phyloP scores from a whole-genome alignment of 306 rosid genomes.

The Urtica urens region DNA sequence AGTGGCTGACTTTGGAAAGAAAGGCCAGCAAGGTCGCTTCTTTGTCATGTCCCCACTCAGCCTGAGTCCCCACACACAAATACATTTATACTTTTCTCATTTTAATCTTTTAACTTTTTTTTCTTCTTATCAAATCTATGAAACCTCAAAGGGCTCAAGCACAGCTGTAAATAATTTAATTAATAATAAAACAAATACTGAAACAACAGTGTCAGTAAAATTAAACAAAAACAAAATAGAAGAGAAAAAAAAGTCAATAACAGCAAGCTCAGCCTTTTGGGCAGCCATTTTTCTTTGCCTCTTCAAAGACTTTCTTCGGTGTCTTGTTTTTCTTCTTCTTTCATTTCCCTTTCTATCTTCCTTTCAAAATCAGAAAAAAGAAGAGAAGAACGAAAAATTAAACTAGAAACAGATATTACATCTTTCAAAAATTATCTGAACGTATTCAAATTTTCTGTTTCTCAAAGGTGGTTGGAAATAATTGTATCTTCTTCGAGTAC shows the following conservation, averaged over 20 bases:
- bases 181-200: neutral
- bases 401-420: too few species aligned
- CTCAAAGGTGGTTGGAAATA: constrained; percentile 6
- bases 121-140: constrained; percentile 17
- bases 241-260: constrained; percentile 49
- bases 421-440: too few species aligned
- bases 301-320: constrained; percentile 26
- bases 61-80: neutral
- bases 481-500: neutral
- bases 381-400: too few species aligned
- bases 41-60: constrained; percentile 1
- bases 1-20: constrained; percentile 38
- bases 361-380: neutral
- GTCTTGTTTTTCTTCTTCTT: neutral
- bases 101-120: too few species aligned
- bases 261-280: constrained; percentile 41
- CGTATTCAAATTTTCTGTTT: constrained; percentile 1
- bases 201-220: constrained; percentile 26
- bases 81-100: too few species aligned
- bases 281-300: constrained; percentile 22
- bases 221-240: constrained; percentile 2
- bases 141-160: constrained; percentile 14
- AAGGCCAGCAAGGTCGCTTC: constrained; percentile 17
- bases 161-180: constrained; percentile 38
- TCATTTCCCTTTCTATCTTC: neutral